Percentiles rank a stretch among this genome's conserved stretches.
Conservation (phyloP, 129 eudicot species). For the Artemisia tridentata region DNA sequence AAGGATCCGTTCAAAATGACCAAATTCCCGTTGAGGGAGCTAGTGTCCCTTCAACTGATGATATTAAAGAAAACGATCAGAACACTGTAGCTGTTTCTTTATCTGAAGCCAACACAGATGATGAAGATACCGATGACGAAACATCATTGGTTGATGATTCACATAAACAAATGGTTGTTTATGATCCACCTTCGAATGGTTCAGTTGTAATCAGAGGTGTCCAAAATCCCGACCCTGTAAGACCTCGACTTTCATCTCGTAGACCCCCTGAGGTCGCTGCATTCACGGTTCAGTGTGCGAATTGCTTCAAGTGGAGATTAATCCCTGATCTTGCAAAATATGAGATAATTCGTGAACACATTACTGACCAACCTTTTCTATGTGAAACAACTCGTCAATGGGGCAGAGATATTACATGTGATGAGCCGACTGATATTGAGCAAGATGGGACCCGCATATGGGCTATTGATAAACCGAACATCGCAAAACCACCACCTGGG, state of each 20-base stretch:
- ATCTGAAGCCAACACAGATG: constrained; percentile 25
- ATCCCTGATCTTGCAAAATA: constrained; percentile 79
- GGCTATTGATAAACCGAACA: constrained; percentile 95
- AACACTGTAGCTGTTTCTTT: constrained; percentile 26
- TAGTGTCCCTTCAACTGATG: constrained; percentile 3
- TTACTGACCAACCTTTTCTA: constrained; percentile 62
- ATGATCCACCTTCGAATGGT: constrained; percentile 42
- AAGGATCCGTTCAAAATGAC: no score
- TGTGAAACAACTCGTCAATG: constrained; percentile 84
- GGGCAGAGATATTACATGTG: constrained; percentile 74
- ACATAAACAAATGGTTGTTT: constrained; percentile 54
- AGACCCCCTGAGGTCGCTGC: constrained; percentile 68
- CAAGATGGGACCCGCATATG: constrained; percentile 91
- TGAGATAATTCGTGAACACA: constrained; percentile 79
- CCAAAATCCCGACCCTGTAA: constrained; percentile 26
- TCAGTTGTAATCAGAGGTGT: constrained; percentile 23
- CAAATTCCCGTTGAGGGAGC: background rate
- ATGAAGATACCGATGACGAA: constrained; percentile 30
- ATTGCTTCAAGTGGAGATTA: constrained; percentile 86
- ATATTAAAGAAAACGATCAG: constrained; percentile 20
- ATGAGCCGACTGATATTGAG: constrained; percentile 66
- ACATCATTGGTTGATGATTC: constrained; percentile 28
- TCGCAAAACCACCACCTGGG: constrained; percentile 89
- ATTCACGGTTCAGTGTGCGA: constrained; percentile 83
- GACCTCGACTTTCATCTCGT: constrained; percentile 19